Percentiles rank a stretch among this genome's conserved stretches.
Evolutionary conservation across 2,329 filamentous ascomycete genomes (phyloP).

Genomic region (Aureobasidium mangrovei): DNA sequence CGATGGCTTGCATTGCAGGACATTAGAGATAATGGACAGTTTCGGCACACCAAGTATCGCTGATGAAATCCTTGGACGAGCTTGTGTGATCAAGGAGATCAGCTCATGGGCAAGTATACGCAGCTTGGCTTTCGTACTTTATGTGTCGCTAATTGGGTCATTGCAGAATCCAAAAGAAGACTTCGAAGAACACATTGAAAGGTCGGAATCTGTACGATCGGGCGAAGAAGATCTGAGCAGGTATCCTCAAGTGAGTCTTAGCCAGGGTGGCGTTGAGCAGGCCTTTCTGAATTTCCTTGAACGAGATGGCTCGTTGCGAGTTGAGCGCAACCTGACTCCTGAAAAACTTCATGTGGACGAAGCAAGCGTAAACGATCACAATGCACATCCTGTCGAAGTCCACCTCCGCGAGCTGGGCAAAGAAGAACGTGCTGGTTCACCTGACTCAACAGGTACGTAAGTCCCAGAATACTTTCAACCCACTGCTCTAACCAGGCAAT

Average conservation of each 20-base stretch:
- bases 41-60: conserved; percentile 6
- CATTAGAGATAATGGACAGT: neutral
- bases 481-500: too few species aligned
- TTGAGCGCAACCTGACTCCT: conserved; percentile 1
- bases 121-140: neutral
- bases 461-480: rapidly evolving
- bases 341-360: neutral
- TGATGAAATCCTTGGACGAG: neutral
- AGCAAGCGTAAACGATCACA: neutral
- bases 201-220: neutral
- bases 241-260: conserved; percentile 10
- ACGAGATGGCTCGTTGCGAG: neutral
- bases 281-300: conserved; percentile 6
- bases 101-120: conserved; percentile 3
- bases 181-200: neutral
- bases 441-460: neutral
- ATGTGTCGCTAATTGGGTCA: neutral
- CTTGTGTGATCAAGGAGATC: conserved; percentile 10
- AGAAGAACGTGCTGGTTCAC: neutral
- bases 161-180: neutral
- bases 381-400: conserved; percentile 1
- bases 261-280: conserved; percentile 4
- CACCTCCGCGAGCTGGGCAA: neutral
- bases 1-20: conserved; percentile 2
- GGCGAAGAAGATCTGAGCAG: conserved; percentile 10